Evolutionary conservation across 2,329 filamentous ascomycete species (phyloP).

Genomic region (Rutstroemia sp.): DNA sequence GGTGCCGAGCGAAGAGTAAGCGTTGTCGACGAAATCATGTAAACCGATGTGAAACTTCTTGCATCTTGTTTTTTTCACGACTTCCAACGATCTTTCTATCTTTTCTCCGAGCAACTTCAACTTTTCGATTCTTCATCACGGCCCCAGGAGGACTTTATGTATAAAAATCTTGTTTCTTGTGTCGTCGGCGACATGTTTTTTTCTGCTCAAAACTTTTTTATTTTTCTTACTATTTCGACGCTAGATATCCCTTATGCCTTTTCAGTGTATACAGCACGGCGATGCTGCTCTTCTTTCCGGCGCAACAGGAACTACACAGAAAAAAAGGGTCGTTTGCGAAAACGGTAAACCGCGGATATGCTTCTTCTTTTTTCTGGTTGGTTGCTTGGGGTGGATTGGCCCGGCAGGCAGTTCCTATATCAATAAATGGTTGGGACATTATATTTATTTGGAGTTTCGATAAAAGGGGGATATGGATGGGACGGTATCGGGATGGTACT

Average conservation of each 20-base stretch:
- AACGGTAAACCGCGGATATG: not conserved
- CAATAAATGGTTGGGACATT: not conserved
- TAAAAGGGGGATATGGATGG: not conserved
- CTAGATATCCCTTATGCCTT: slow-evolving; percentile 10
- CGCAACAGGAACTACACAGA: not conserved
- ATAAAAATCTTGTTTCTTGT: slow-evolving; percentile 3
- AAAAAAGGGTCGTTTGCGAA: slow-evolving; percentile 6
- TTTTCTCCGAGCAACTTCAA: not conserved
- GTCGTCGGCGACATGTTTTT: too few relatives aligned
- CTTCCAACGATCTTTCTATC: slow-evolving; percentile 4
- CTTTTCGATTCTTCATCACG: slow-evolving; percentile 4
- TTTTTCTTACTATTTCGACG: slow-evolving; percentile 3
- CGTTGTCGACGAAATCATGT: not conserved
- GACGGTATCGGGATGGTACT: not conserved
- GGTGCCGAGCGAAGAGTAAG: slow-evolving; percentile 5
- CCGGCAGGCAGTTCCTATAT: not conserved
- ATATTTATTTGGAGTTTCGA: slow-evolving; percentile 2
- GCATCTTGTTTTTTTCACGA: slow-evolving; percentile 2
- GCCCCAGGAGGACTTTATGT: slow-evolving; percentile 1
- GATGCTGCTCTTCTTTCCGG: slow-evolving; percentile 1
- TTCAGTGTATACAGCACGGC: slow-evolving; percentile 6
- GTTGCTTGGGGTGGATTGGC: not conserved
- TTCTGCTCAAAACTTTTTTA: not conserved
- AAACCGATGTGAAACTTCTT: not conserved
- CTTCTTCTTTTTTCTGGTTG: not conserved